These are phyloP conservation scores for Boehmeria nivea DNA, from an alignment of 306 rosid genomes.

Conservation along the genomic window DNA sequence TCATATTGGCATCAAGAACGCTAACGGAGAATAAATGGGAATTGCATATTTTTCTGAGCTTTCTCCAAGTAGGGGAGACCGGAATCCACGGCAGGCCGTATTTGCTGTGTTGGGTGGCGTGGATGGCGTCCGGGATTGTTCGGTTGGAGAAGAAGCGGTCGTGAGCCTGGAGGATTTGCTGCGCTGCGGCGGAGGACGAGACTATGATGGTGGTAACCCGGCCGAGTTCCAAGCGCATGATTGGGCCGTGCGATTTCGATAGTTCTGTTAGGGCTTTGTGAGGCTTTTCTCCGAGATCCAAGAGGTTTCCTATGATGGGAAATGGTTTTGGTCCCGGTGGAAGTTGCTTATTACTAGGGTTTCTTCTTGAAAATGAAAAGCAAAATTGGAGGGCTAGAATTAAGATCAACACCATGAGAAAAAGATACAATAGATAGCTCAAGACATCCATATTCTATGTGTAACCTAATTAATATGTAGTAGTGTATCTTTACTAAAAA, in stretches of 20 bases:
- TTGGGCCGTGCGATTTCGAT: constrained; percentile 30
- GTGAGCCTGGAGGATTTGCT: constrained; percentile 22
- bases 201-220: constrained; percentile 22
- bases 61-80: constrained; percentile 24
- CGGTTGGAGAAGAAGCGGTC: constrained; percentile 31
- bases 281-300: constrained; percentile 35
- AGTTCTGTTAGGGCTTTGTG: constrained; percentile 30
- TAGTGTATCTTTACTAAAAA: too few relatives aligned
- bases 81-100: constrained; percentile 29
- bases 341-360: not conserved
- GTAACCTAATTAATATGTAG: too few relatives aligned
- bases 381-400: not conserved
- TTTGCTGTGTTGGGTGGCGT: constrained; percentile 11
- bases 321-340: constrained; percentile 49
- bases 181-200: constrained; percentile 26
- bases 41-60: constrained; percentile 28
- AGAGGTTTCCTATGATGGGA: constrained; percentile 44
- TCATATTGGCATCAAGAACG: not conserved
- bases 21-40: not conserved
- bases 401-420: too few relatives aligned
- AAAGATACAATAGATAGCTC: too few relatives aligned
- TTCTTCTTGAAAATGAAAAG: not conserved
- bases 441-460: too few relatives aligned
- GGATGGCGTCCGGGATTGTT: constrained; percentile 15
- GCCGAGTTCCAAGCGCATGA: constrained; percentile 34